Evolutionary conservation across 2,329 filamentous ascomycete genomes (phyloP).

Genomic region (Aureobasidium melanogenum): DNA sequence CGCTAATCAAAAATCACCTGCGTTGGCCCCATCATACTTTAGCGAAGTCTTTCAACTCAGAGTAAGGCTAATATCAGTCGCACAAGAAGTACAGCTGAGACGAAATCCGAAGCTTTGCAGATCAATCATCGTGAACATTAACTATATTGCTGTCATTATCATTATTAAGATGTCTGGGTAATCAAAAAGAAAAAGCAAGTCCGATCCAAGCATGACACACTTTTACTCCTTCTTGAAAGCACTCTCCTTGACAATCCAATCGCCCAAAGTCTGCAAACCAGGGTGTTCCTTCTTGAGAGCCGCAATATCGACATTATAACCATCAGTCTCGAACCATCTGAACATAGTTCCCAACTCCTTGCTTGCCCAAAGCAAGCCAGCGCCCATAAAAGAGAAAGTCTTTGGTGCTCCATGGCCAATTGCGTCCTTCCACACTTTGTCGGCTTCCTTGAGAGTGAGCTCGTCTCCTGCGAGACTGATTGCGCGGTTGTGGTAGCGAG

Average conservation of each 20-base stretch:
- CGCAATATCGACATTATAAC: conserved; percentile 39
- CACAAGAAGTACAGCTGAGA: too few relatives aligned
- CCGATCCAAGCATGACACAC: neutral
- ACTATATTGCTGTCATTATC: too few relatives aligned
- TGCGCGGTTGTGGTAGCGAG: conserved; percentile 35
- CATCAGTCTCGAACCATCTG: conserved; percentile 41
- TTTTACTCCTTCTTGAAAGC: conserved; percentile 8
- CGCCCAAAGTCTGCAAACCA: conserved; percentile 11
- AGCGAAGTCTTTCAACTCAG: too few relatives aligned
- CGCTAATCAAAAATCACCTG: neutral
- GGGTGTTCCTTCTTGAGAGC: conserved; percentile 36
- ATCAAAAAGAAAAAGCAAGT: neutral
- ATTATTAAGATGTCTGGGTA: too few relatives aligned
- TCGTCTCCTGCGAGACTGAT: conserved; percentile 47
- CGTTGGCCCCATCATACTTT: neutral
- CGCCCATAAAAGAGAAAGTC: conserved; percentile 34
- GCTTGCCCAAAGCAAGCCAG: conserved; percentile 32
- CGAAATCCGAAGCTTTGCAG: too few relatives aligned
- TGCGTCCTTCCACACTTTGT: conserved; percentile 36
- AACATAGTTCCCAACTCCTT: conserved; percentile 26
- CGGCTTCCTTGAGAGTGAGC: conserved; percentile 38
- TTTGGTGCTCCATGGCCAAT: conserved; percentile 36
- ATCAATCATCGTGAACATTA: too few relatives aligned
- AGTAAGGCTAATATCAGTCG: too few relatives aligned
- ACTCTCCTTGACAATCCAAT: conserved; percentile 15